Evolutionary conservation across 2,329 filamentous ascomycete genomes (phyloP).

Genomic region (Lachnellula cervina): DNA sequence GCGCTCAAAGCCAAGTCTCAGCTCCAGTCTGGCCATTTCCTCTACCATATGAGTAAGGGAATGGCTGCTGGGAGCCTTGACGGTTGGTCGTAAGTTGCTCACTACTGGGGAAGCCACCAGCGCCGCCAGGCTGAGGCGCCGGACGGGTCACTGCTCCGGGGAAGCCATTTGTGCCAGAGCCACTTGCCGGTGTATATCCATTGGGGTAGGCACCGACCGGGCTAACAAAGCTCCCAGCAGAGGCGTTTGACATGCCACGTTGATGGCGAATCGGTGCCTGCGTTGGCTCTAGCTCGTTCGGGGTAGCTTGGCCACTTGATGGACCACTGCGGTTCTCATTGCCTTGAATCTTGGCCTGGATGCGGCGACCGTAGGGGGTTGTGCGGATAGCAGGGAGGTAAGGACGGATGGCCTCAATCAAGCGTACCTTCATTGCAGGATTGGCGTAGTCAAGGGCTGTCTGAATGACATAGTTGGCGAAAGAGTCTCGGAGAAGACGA

Average conservation of each 20-base stretch:
- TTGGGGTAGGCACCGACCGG: constrained; percentile 25
- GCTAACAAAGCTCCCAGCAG: constrained; percentile 21
- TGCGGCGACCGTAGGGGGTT: constrained; percentile 90
- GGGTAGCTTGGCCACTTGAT: constrained; percentile 30
- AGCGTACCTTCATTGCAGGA: constrained; percentile 62
- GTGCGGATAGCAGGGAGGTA: constrained; percentile 79
- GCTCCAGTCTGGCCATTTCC: constrained; percentile 23
- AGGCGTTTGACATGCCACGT: constrained; percentile 30
- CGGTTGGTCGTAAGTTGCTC: constrained; percentile 20
- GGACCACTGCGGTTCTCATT: constrained; percentile 41
- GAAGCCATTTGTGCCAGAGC: constrained; percentile 16
- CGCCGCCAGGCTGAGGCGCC: constrained; percentile 11
- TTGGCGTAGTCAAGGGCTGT: constrained; percentile 87
- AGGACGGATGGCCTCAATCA: constrained; percentile 82
- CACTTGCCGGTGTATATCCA: constrained; percentile 20
- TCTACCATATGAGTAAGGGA: constrained; percentile 27
- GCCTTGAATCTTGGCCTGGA: constrained; percentile 77
- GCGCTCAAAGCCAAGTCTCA: constrained; percentile 27
- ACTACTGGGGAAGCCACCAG: constrained; percentile 19
- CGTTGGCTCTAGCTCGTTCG: constrained; percentile 22
- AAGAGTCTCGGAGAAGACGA: constrained; percentile 83
- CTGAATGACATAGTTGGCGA: constrained; percentile 97
- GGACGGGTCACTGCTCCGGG: constrained; percentile 15
- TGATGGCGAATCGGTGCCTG: constrained; percentile 29
- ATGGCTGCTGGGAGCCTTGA: constrained; percentile 18